A percentile compares a stretch with the other conserved stretches of the same genome.
Conservation (phyloP, 805 yeast genomes). For the Zygoascus ofunaensis region DNA sequence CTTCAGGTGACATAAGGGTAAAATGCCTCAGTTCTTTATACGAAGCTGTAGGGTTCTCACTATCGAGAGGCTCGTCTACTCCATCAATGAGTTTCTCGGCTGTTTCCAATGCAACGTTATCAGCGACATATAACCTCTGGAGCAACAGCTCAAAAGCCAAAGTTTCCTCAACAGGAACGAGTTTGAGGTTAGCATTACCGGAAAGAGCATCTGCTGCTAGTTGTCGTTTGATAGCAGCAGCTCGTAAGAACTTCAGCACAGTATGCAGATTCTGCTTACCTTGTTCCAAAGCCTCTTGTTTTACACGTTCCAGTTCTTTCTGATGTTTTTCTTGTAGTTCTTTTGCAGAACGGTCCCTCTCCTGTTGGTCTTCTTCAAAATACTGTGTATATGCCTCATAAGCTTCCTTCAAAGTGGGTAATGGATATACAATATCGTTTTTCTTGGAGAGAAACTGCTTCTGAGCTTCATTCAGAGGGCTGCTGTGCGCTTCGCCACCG, state of each 20-base stretch:
- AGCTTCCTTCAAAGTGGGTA: too few relatives aligned
- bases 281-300: slow-evolving; percentile 13
- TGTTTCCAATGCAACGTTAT: slow-evolving; percentile 26
- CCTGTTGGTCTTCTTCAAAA: too few relatives aligned
- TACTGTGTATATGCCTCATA: too few relatives aligned
- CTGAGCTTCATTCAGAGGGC: too few relatives aligned
- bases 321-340: too few relatives aligned
- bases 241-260: slow-evolving; percentile 25
- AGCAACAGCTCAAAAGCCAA: slow-evolving; percentile 26
- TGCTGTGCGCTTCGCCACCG: too few relatives aligned
- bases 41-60: slow-evolving; percentile 13
- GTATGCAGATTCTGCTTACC: slow-evolving; percentile 17
- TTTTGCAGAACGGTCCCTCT: too few relatives aligned
- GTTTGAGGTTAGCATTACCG: slow-evolving; percentile 8
- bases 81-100: slow-evolving; percentile 24
- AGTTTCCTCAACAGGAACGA: slow-evolving; percentile 13
- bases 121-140: slow-evolving; percentile 25
- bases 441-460: too few relatives aligned
- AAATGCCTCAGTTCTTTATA: slow-evolving; percentile 13
- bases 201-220: slow-evolving; percentile 4
- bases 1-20: too few relatives aligned
- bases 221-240: slow-evolving; percentile 29
- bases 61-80: slow-evolving; percentile 20
- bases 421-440: too few relatives aligned
- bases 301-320: too few relatives aligned